Evolutionary conservation across 192 early-diverging fungal species (phyloP), one percentile per base, ranked within the genome.

Genomic region (Chytriomyces confervae): DNA sequence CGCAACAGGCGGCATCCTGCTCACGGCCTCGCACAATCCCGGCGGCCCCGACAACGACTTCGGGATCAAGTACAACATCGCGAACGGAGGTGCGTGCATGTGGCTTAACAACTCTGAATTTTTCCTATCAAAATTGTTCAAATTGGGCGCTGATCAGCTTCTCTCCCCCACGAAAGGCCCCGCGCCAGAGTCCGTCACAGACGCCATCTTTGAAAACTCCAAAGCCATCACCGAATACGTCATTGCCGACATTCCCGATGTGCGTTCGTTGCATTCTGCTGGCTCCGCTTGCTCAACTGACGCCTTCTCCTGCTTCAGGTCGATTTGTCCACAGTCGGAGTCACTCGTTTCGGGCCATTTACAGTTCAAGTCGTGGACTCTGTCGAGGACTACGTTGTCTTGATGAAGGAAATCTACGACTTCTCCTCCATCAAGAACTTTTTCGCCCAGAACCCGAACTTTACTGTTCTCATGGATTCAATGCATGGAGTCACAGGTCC

Each of bases 1-100:
- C 74, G 95, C 96, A 50, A 95, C 94, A 50, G 96, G 91, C 88
- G 97, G 96, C 62, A 97, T 99, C 63, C 89, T 99, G 62, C 84
- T 99, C 77, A 98, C 96, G n/a, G 97, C 97, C 11, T 97, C 96
- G 44, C 97, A 99, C 87, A 99, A 99, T 86, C 96, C 97, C 20
- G 97, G 97, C 64, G 97, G 97, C 62, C 97, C 97, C 36, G 88
- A 95, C 45, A 93, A 95, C 77, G 97, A 99, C 84, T 99, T 99
- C 90, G 97, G 97, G 65, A 96, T 99, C 84, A 99, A 99, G 86
- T 99, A 95, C 85, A 99, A 99, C 85, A 92, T 92, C 75, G 86
- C 88, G 88, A 99, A 97, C 83, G 97, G 97, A 62, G 97, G 88
- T 86, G 36, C n/a, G 67, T 23, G 11, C 46, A 3, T 13, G 7